Evolutionary conservation across 108 stramenopile species (phyloP).

Genomic region (Skeletonema costatum): DNA sequence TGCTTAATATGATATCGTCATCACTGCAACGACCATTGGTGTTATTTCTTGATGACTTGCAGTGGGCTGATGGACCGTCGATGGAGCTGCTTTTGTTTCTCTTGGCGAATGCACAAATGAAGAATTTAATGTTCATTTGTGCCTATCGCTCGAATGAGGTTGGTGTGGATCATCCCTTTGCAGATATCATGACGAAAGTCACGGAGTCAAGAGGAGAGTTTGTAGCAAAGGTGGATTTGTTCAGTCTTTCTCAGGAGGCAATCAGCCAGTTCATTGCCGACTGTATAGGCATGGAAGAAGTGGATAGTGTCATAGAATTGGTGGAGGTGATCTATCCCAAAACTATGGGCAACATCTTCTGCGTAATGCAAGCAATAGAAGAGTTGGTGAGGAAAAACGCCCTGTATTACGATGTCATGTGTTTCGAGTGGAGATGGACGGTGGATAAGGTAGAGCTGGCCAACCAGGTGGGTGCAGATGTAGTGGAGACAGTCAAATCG

Average conservation of each 20-base stretch:
- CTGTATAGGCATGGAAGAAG: background rate
- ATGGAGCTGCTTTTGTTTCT: conserved; percentile 5
- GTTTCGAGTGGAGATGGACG: conserved; percentile 33
- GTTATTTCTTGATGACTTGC: conserved; percentile 26
- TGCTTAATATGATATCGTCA: background rate
- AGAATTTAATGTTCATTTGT: conserved; percentile 24
- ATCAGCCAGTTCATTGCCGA: conserved; percentile 9
- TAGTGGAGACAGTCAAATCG: conserved; percentile 24
- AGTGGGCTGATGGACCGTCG: conserved; percentile 22
- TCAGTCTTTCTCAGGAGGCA: conserved; percentile 6
- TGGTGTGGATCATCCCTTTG: conserved; percentile 3
- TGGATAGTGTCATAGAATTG: conserved; percentile 2
- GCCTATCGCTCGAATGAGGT: conserved; percentile 44
- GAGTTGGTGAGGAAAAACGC: conserved; percentile 41
- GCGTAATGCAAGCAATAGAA: conserved; percentile 33
- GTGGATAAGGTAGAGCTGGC: conserved; percentile 22
- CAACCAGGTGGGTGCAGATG: conserved; percentile 19
- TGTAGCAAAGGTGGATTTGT: conserved; percentile 3
- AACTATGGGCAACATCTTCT: conserved; percentile 44
- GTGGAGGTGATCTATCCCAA: conserved; percentile 28
- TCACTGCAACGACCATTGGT: conserved; percentile 7
- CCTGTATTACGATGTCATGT: conserved; percentile 33
- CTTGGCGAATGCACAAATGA: background rate
- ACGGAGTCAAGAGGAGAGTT: background rate
- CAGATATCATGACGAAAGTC: background rate